Base-by-base conservation (phyloP, 176 grass and related monocot species). In the Juncus effusus region DNA sequence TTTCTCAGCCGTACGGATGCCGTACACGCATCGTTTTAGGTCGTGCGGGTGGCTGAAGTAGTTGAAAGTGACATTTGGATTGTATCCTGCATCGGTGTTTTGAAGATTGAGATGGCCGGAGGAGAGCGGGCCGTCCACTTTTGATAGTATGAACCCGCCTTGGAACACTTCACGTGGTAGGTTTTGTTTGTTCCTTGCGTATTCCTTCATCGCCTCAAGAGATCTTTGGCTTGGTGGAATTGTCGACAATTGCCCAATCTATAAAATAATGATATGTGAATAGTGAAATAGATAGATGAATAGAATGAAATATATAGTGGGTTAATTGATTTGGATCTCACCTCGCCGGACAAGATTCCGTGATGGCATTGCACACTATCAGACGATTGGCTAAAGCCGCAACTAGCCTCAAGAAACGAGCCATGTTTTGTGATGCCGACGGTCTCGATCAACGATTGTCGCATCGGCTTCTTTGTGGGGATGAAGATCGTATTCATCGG, bases 401-500 rank as follows among this genome's bases (percentile, higher is more conserved):
- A 89, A 78, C 90, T 95, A 19, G 90, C 90, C 82, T 95, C 90
- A 12, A 95, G 85, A 63, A 95, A 95, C 56, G 79, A 64, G 67
- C 82, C 82, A 1, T 60, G 50, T 57, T 76, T 83, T 42, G 90
- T 90, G 60, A 95, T 95, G 49, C 90, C 86, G 9, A 95, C 90
- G 44, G 86, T 95, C 59, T 95, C 84, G 61, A 95, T 95, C 42
- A 95, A 85, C 6, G 90, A 95, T 56, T 95, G 90, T 11, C 28
- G 62, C 16, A 87, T 83, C 11, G 86, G 86, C 60, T 76, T 83
- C 73, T 83, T 90, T 4, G 90, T 95, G 13, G 90, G 90, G 74
- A 95, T 81, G 74, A 95, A 95, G 54, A 95, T 90, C 13, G 90
- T 78, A 71, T 95, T 95, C 79, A 95, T 89, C 36, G 90, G 90